Percentiles rank a stretch among this genome's conserved stretches.
phyloP scores from a whole-genome alignment of 2,329 filamentous ascomycete genomes.

The Stenocarpella maydis region DNA sequence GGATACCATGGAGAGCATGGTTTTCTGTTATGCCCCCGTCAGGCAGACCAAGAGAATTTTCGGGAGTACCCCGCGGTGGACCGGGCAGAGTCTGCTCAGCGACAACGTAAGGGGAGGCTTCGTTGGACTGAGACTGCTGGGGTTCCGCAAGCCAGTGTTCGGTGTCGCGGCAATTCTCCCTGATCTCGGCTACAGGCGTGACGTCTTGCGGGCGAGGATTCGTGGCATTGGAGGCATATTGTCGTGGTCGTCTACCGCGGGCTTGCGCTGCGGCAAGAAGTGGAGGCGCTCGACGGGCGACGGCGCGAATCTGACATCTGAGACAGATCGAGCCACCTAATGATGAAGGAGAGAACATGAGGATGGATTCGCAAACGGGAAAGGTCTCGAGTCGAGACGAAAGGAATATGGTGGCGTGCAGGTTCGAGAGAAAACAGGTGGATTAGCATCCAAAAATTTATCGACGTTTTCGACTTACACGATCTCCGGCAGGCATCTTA shows the following conservation, averaged over 20 bases:
- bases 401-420: slow-evolving; percentile 6
- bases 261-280: slow-evolving; percentile 31
- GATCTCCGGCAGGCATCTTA: slow-evolving; percentile 24
- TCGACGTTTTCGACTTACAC: slow-evolving; percentile 25
- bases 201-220: background rate
- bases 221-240: slow-evolving; percentile 32
- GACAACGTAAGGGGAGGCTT: background rate
- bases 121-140: background rate
- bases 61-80: background rate
- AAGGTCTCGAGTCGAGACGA: slow-evolving; percentile 6
- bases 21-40: background rate
- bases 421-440: slow-evolving; percentile 6
- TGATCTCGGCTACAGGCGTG: background rate
- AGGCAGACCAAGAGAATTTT: background rate
- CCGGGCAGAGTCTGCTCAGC: background rate
- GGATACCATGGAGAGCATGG: background rate
- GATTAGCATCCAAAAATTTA: slow-evolving; percentile 15
- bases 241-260: slow-evolving; percentile 25
- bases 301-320: slow-evolving; percentile 48
- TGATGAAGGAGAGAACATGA: slow-evolving; percentile 47
- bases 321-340: slow-evolving; percentile 49
- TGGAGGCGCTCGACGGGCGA: slow-evolving; percentile 38
- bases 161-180: background rate
- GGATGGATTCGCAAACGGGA: slow-evolving; percentile 14
- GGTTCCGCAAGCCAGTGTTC: background rate